Percentiles rank a stretch among this genome's conserved stretches.
phyloP scores from a whole-genome alignment of 2,329 filamentous ascomycete species.

The Knufia fluminis region DNA sequence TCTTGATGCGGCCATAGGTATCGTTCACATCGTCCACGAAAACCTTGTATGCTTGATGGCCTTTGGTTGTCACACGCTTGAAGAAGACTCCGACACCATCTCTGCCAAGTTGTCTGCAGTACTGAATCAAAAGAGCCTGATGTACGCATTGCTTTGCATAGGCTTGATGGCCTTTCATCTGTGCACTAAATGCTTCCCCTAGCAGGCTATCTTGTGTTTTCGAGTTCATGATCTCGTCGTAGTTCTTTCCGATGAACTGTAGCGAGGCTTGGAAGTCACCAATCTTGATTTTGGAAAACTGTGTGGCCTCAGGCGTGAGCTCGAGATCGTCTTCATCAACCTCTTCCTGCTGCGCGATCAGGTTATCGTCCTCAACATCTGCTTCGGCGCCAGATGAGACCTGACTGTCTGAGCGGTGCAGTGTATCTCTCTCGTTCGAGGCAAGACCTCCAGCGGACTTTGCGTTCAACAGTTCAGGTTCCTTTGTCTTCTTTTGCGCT shows the following conservation, averaged over 20 bases:
- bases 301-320: constrained; percentile 65
- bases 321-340: constrained; percentile 64
- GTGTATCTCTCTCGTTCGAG: constrained; percentile 28
- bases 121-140: constrained; percentile 84
- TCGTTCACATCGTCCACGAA: constrained; percentile 89
- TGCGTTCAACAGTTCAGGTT: constrained; percentile 17
- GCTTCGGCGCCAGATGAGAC: constrained; percentile 52
- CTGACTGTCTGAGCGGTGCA: constrained; percentile 33
- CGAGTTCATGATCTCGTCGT: constrained; percentile 63
- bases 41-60: constrained; percentile 80
- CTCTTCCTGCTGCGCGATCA: constrained; percentile 31
- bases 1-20: constrained; percentile 75
- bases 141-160: constrained; percentile 80
- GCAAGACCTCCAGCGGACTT: constrained; percentile 37
- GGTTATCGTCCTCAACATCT: constrained; percentile 47
- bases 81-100: constrained; percentile 91
- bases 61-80: constrained; percentile 82
- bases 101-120: constrained; percentile 79
- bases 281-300: constrained; percentile 69
- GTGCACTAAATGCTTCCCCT: constrained; percentile 82
- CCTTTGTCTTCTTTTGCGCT: constrained; percentile 17
- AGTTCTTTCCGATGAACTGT: constrained; percentile 69
- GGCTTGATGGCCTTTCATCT: constrained; percentile 67
- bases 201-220: constrained; percentile 84
- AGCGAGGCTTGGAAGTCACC: constrained; percentile 65